Percentiles rank a stretch among this genome's conserved stretches.
These are phyloP conservation scores for Moringa oleifera DNA, from an alignment of 345 rosid genomes.

Conservation along the genomic window DNA sequence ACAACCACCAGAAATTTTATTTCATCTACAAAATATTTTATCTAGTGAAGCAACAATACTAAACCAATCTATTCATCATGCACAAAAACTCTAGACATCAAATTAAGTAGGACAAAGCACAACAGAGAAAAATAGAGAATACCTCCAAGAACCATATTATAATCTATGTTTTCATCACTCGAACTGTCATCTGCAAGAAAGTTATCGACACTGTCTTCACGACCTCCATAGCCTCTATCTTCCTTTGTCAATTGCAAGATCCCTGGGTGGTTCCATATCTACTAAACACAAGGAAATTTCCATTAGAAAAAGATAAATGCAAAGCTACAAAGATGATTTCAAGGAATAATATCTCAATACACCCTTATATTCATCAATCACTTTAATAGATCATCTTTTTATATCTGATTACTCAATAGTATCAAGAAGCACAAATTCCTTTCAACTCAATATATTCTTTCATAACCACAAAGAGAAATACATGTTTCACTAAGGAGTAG, in stretches of 20 bases:
- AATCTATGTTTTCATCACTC: constrained; percentile 90
- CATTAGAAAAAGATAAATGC: neutral
- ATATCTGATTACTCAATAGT: neutral
- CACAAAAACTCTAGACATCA: neutral
- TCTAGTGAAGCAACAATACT: no score
- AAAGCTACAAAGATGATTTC: neutral
- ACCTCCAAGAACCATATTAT: constrained; percentile 74
- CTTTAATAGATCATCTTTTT: no score
- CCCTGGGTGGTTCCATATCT: constrained; percentile 99
- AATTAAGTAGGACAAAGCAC: neutral
- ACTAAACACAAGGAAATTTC: constrained; percentile 21
- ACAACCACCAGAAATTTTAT: no score
- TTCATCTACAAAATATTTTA: no score
- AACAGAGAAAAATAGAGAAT: constrained; percentile 16
- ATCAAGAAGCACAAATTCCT: neutral
- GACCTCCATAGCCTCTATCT: constrained; percentile 49
- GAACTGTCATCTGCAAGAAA: constrained; percentile 79
- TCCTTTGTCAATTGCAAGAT: constrained; percentile 88
- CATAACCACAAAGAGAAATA: neutral
- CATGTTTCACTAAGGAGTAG: neutral
- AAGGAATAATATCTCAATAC: neutral
- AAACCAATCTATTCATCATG: no score
- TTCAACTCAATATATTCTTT: neutral
- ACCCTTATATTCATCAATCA: neutral
- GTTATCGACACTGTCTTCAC: constrained; percentile 71